Conservation (phyloP, 2,329 filamentous ascomycete species). For the Leptographium galeiforme region DNA sequence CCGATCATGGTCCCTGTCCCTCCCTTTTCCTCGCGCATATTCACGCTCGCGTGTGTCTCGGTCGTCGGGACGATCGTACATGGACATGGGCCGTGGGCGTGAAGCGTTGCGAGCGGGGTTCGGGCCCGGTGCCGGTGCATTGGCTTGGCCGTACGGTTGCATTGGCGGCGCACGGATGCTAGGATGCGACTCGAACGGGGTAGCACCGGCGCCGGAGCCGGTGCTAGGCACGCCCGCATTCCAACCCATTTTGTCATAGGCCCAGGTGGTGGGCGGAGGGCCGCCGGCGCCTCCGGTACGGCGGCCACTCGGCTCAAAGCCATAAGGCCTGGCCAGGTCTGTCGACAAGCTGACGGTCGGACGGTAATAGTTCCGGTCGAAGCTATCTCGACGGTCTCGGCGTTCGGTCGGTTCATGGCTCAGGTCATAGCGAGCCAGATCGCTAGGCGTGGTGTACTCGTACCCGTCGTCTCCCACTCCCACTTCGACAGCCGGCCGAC, state of each 20-base stretch:
- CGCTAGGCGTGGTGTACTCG: constrained; percentile 50
- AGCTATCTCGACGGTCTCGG: constrained; percentile 36
- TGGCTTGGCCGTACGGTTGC: background rate
- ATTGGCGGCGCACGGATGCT: background rate
- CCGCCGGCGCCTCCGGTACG: constrained; percentile 19
- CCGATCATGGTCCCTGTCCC: constrained; percentile 1
- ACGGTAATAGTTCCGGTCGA: constrained; percentile 40
- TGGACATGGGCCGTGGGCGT: constrained; percentile 19
- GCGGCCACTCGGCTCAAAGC: constrained; percentile 21
- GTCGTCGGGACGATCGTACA: constrained; percentile 26
- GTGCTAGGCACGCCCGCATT: constrained; percentile 8
- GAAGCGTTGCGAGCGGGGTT: constrained; percentile 12
- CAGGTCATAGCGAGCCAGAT: constrained; percentile 48
- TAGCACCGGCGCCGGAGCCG: background rate
- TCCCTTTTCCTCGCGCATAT: constrained; percentile 20
- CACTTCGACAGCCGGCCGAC: constrained; percentile 27
- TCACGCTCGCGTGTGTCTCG: constrained; percentile 18
- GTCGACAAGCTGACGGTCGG: constrained; percentile 39
- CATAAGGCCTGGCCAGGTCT: constrained; percentile 30
- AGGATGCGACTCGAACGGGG: constrained; percentile 29
- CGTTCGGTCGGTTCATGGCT: constrained; percentile 30
- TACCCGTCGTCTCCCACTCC: constrained; percentile 46
- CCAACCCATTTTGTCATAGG: constrained; percentile 55
- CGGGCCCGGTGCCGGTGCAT: constrained; percentile 1
- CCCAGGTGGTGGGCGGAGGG: constrained; percentile 56